Conservation (phyloP, 164 flowering plant genomes). For the Dillenia suffruticosa region DNA sequence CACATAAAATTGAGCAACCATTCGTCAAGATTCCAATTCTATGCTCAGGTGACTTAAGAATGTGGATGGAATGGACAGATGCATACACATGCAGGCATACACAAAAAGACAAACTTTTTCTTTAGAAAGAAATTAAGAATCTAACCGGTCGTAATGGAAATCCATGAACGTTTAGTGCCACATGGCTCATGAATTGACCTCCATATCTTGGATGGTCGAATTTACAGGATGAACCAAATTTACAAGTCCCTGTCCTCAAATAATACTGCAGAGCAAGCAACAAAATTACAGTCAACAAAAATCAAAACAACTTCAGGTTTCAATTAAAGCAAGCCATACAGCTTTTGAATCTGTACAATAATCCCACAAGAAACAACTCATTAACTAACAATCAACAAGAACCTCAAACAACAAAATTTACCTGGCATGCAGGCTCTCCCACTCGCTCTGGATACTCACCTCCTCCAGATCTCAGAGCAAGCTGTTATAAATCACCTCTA, state of each 20-base stretch:
- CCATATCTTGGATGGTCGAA: conserved; percentile 89
- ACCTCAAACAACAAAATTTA: conserved; percentile 14
- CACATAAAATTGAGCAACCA: background rate
- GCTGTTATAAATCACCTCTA: conserved; percentile 33
- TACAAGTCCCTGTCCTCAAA: conserved; percentile 90
- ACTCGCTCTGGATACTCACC: conserved; percentile 82
- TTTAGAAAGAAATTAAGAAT: conserved; percentile 5
- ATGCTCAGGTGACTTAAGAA: background rate
- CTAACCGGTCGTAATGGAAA: conserved; percentile 90
- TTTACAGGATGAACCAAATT: conserved; percentile 91
- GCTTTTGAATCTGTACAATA: no score
- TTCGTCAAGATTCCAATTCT: background rate
- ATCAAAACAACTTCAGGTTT: no score
- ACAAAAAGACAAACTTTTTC: no score
- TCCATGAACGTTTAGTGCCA: conserved; percentile 63
- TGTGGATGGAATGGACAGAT: background rate
- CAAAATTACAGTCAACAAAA: background rate
- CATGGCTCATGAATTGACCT: conserved; percentile 42
- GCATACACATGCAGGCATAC: background rate
- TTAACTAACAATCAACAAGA: background rate
- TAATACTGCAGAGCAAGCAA: conserved; percentile 53
- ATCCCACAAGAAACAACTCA: no score
- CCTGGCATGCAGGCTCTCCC: conserved; percentile 91
- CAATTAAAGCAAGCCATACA: background rate
- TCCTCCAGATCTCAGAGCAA: conserved; percentile 36